Base-by-base conservation (phyloP, 2,329 filamentous ascomycete species). In the Apiospora malaysiana region DNA sequence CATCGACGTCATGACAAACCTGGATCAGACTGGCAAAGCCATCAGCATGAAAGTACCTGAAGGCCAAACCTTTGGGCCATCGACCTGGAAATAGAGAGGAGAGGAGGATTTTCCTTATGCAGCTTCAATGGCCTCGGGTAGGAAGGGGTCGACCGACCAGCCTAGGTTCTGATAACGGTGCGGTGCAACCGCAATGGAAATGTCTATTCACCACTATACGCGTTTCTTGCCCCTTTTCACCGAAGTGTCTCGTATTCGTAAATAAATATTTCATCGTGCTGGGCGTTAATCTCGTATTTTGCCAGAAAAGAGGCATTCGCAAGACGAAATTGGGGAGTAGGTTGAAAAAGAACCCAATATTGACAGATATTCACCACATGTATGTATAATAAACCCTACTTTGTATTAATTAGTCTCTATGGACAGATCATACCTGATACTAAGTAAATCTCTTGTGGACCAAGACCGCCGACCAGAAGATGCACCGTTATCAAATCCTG, bases 11-110 rank as follows among this genome's bases (percentile, higher is more conserved):
- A 69, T 73, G 16, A 74, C 81, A 21, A 86, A 83, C 5, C 74
- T 83, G 78, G 84, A 85, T 74, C 76, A 76, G 4, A 18, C 68
- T 23, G 79, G 78, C 18, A 76, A 71, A 0, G 84, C 83, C 16
- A 74, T 84, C 23, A 78, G 79, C 70, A 76, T 78, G 47, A 71
- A 73, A 0, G 43, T 85, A 1, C 70, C 77, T 0, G 72, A 77
- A 0, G 84, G 83, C 8, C 71, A 81, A 71, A 83, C 74, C 1
- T 86, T 86, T 72, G 84, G 84, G 0, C 84, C 84, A 2, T 69
- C 66, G 7, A 70, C 68, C 23, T 81, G 79, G 79, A 56, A 40
- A 46, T 67, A 46, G 32, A 63, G 27, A n/a, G 9, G 21, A 37
- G 16, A 56, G 25, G 12, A 6, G 9, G 5, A 32, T n/a, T 14